Conservation (phyloP, 176 grass and related monocot genomes). For the Oryza brachyantha region DNA sequence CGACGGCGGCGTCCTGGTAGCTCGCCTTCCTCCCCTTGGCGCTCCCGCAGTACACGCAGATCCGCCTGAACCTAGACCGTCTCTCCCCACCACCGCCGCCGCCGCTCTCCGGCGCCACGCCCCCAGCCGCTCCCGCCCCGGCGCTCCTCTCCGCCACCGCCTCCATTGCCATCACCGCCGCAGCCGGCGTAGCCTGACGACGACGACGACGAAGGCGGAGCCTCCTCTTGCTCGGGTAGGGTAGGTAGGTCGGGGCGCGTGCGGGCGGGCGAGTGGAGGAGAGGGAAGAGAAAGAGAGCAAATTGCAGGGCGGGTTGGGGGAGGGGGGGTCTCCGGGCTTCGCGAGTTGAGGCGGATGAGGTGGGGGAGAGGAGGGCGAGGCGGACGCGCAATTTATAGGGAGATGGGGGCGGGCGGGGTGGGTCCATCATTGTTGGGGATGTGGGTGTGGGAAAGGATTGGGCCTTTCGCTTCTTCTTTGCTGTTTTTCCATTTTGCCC, state of each 20-base stretch:
- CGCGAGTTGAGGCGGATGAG: conserved; percentile 23
- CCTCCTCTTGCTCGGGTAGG: background rate
- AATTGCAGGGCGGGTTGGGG: background rate
- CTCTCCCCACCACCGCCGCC: conserved; percentile 27
- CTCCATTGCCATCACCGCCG: conserved; percentile 24
- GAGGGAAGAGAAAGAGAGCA: background rate
- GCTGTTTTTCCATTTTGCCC: background rate
- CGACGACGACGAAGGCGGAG: background rate
- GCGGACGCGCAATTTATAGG: conserved; percentile 38
- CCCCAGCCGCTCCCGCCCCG: background rate
- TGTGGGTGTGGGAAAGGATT: background rate
- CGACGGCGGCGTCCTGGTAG: conserved; percentile 82
- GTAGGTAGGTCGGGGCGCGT: conserved; percentile 39
- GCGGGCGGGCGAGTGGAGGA: background rate
- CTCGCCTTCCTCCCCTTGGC: conserved; percentile 64
- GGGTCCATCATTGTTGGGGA: conserved; percentile 43
- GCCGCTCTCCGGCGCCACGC: conserved; percentile 2
- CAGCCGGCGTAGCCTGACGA: background rate
- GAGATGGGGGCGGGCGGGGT: background rate
- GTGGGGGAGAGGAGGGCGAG: background rate
- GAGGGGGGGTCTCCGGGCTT: no score
- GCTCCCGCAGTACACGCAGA: conserved; percentile 93
- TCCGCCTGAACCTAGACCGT: conserved; percentile 66
- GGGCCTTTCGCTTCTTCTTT: no score
- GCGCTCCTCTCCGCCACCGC: conserved; percentile 22